Conservation (phyloP, 2,329 filamentous ascomycete genomes). For the Xylariaceae sp. region DNA sequence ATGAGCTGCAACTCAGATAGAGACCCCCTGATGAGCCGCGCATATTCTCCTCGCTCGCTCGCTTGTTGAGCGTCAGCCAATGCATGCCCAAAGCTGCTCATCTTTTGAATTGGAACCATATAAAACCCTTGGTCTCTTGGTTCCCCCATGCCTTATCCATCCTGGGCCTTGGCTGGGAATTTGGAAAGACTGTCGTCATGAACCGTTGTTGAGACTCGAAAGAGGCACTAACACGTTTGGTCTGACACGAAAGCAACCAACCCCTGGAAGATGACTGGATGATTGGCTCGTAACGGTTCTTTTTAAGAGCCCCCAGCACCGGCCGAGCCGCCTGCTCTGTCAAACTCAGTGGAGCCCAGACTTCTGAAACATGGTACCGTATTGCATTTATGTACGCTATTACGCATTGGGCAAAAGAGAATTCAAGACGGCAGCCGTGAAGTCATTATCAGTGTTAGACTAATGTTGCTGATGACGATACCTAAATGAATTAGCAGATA, state of each 20-base stretch:
- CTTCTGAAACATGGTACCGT: constrained; percentile 20
- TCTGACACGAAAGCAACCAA: constrained; percentile 18
- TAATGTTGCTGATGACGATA: no score
- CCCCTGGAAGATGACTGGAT: constrained; percentile 12
- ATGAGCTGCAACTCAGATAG: constrained; percentile 8
- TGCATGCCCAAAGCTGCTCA: no score
- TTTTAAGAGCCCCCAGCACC: background rate
- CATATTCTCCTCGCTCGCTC: background rate
- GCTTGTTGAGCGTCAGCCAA: constrained; percentile 7
- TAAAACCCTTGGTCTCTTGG: background rate
- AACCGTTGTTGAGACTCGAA: background rate
- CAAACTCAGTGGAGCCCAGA: constrained; percentile 2
- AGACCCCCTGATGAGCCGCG: no score
- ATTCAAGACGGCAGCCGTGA: no score
- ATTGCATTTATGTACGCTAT: no score
- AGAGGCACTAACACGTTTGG: background rate
- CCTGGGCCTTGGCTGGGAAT: constrained; percentile 2
- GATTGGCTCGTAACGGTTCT: constrained; percentile 13
- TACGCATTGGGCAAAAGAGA: no score
- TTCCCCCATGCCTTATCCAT: constrained; percentile 7
- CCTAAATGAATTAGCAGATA: no score
- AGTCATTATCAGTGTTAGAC: no score
- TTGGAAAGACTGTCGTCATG: background rate
- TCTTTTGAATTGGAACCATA: background rate
- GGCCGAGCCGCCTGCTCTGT: background rate